Percentiles rank a stretch among this genome's conserved stretches.
phyloP scores from a whole-genome alignment of 495 filamentous ascomycete species.

The Neurospora tetrasperma region DNA sequence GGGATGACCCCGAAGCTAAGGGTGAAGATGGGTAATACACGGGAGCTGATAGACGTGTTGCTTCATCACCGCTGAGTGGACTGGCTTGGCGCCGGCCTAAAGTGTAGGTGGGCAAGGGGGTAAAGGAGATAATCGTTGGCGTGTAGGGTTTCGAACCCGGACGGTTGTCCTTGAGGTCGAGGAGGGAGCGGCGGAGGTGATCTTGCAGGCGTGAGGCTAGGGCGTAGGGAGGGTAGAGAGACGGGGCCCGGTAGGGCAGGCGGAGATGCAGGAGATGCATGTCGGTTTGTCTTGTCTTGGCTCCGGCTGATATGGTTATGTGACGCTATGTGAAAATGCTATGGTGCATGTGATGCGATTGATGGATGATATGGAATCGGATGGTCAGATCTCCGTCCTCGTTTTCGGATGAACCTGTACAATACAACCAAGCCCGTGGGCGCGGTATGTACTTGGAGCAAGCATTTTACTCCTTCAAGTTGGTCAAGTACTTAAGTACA shows the following conservation, averaged over 20 bases:
- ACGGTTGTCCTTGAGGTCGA: conserved; percentile 23
- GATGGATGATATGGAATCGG: neutral
- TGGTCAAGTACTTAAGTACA: no score
- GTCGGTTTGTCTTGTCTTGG: neutral
- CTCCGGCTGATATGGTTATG: neutral
- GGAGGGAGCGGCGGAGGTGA: conserved; percentile 21
- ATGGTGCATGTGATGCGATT: neutral
- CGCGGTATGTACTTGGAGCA: no score
- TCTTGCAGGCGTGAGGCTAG: conserved; percentile 35
- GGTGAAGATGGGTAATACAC: conserved; percentile 16
- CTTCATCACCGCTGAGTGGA: conserved; percentile 40
- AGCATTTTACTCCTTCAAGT: no score
- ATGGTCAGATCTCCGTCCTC: neutral
- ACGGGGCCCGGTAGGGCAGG: conserved; percentile 38
- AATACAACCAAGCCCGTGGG: no score
- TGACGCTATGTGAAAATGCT: neutral
- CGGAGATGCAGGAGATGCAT: conserved; percentile 59
- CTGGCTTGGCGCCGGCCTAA: conserved; percentile 73
- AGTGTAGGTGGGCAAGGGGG: conserved; percentile 79
- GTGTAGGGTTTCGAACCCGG: conserved; percentile 12
- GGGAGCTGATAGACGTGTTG: conserved; percentile 27
- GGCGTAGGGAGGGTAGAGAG: conserved; percentile 26
- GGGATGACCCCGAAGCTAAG: neutral
- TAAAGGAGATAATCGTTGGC: conserved; percentile 74
- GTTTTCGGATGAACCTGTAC: neutral